These are phyloP conservation scores for Cystobasidium pallidum DNA, from an alignment of 1,284 basidiomycete species.

Conservation along the genomic window DNA sequence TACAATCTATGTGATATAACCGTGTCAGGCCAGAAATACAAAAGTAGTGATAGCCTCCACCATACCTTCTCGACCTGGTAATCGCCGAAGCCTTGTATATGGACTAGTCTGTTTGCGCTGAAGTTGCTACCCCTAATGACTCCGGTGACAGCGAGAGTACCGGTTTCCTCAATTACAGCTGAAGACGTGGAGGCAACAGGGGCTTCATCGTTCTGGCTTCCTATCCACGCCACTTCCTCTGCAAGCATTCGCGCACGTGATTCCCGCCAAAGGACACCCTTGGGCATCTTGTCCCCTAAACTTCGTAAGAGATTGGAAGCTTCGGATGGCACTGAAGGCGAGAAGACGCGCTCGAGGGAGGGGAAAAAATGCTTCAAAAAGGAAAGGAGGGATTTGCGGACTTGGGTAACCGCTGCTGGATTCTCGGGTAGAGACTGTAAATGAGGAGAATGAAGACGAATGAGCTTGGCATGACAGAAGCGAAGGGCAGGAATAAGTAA, in stretches of 20 bases:
- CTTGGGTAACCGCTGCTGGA: conserved; percentile 52
- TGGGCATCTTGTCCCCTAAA: conserved; percentile 52
- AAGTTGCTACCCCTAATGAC: conserved; percentile 77
- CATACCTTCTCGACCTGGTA: conserved; percentile 77
- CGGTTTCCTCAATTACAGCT: conserved; percentile 52
- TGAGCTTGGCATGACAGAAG: conserved; percentile 45
- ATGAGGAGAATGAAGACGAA: neutral
- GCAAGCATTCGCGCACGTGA: conserved; percentile 77
- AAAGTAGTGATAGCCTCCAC: neutral
- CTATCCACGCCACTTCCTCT: conserved; percentile 61
- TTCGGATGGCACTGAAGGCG: conserved; percentile 59
- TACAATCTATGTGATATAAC: conserved; percentile 25
- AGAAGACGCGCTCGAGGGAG: conserved; percentile 65
- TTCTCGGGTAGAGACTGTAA: conserved; percentile 61
- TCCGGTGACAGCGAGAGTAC: conserved; percentile 74
- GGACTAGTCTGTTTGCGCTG: conserved; percentile 82
- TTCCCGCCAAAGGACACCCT: conserved; percentile 67
- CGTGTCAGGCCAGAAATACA: conserved; percentile 1
- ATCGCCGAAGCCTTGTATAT: conserved; percentile 87
- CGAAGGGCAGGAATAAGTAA: neutral
- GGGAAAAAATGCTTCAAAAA: conserved; percentile 96
- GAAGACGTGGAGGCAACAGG: conserved; percentile 28
- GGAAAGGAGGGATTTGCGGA: conserved; percentile 79
- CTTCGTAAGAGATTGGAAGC: conserved; percentile 68
- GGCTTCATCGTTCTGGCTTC: conserved; percentile 60